A percentile compares a stretch with the other conserved stretches of the same genome.
Conservation (phyloP, 495 filamentous ascomycete genomes). For the Aspergillus asperescens region DNA sequence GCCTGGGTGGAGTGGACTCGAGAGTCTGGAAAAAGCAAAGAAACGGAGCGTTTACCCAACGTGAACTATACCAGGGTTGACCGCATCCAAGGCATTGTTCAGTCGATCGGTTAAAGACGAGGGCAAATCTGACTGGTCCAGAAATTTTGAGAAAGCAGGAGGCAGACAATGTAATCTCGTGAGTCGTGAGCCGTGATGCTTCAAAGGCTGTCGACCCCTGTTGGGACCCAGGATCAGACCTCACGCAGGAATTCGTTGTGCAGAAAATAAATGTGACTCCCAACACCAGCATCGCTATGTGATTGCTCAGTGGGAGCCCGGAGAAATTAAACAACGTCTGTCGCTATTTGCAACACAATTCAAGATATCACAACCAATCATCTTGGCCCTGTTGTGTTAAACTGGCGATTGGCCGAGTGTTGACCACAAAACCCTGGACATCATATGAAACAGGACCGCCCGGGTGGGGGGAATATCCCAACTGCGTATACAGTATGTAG, state of each 20-base stretch:
- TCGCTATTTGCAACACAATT: background rate
- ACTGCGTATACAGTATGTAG: constrained; percentile 3
- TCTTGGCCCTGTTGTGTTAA: background rate
- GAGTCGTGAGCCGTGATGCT: too few species aligned
- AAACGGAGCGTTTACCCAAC: background rate
- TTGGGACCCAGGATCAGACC: background rate
- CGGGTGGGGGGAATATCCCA: background rate
- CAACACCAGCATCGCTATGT: constrained; percentile 6
- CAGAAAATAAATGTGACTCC: constrained; percentile 5
- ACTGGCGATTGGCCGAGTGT: constrained; percentile 18
- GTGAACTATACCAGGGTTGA: background rate
- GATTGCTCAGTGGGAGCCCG: constrained; percentile 15
- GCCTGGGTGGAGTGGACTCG: background rate
- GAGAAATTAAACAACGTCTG: constrained; percentile 6
- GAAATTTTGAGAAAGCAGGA: background rate
- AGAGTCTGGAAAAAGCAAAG: constrained; percentile 4
- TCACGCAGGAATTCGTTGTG: constrained; percentile 16
- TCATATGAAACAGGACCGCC: constrained; percentile 18
- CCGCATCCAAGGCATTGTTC: too few species aligned
- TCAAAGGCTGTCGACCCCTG: constrained; percentile 1
- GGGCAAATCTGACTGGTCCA: background rate
- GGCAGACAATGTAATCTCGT: constrained; percentile 2
- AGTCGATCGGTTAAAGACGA: background rate
- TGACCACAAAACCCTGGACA: constrained; percentile 2
- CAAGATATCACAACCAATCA: constrained; percentile 12